Percentiles rank a stretch among this genome's conserved stretches.
phyloP scores from a whole-genome alignment of 2,329 filamentous ascomycete species.

The Colletotrichum spaethianum region DNA sequence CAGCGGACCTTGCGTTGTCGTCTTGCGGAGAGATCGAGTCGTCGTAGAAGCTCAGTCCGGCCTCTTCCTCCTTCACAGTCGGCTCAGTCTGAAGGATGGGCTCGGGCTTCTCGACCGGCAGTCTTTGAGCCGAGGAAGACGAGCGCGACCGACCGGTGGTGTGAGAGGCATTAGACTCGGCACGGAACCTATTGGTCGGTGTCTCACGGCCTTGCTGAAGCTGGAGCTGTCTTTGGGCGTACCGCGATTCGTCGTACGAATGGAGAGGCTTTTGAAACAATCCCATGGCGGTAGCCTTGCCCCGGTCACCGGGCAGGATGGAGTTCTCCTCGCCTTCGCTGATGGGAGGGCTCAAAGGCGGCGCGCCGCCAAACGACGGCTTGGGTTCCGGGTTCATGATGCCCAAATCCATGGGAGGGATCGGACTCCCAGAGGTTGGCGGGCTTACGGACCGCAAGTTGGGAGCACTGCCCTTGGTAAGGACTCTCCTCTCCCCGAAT shows the following conservation, averaged over 20 bases:
- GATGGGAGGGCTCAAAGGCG: slow-evolving; percentile 68
- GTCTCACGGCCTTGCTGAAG: slow-evolving; percentile 82
- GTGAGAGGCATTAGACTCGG: slow-evolving; percentile 61
- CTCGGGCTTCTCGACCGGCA: slow-evolving; percentile 52
- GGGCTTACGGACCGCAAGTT: slow-evolving; percentile 75
- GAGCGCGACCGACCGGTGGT: slow-evolving; percentile 61
- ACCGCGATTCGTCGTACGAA: slow-evolving; percentile 88
- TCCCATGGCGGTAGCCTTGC: slow-evolving; percentile 81
- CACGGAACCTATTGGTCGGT: slow-evolving; percentile 62
- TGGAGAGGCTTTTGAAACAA: slow-evolving; percentile 78
- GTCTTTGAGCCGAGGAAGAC: slow-evolving; percentile 59
- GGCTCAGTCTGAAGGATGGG: slow-evolving; percentile 48
- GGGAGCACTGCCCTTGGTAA: slow-evolving; percentile 75
- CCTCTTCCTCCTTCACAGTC: slow-evolving; percentile 51
- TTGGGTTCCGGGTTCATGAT: slow-evolving; percentile 47
- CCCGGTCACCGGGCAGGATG: slow-evolving; percentile 79
- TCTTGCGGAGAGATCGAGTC: slow-evolving; percentile 55
- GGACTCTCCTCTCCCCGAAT: slow-evolving; percentile 61
- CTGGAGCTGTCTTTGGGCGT: slow-evolving; percentile 84
- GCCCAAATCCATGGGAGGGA: slow-evolving; percentile 49
- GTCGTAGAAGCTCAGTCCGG: slow-evolving; percentile 58
- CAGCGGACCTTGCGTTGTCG: slow-evolving; percentile 34
- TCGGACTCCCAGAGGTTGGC: slow-evolving; percentile 55
- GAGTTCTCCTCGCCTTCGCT: slow-evolving; percentile 80
- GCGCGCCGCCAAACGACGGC: slow-evolving; percentile 50